Percentiles rank a stretch among this genome's conserved stretches.
phyloP scores from a whole-genome alignment of 768 basidiomycete genomes.

The Pilatotrama ljubarskyi region DNA sequence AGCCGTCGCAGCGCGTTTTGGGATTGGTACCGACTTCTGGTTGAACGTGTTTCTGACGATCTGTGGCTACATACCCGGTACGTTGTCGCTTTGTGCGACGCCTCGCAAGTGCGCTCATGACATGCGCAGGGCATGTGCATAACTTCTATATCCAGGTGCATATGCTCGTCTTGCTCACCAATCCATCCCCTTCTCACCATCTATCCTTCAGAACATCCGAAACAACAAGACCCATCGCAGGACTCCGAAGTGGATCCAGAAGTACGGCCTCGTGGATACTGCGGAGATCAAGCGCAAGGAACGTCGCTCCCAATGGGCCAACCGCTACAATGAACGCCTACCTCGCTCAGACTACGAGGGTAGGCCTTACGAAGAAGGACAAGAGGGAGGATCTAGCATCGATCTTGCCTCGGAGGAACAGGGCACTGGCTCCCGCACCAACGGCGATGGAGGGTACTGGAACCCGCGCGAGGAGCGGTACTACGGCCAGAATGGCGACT shows the following conservation, averaged over 20 bases:
- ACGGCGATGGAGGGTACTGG: slow-evolving; percentile 62
- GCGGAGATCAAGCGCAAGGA: slow-evolving; percentile 76
- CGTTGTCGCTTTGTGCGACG: slow-evolving; percentile 18
- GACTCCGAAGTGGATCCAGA: slow-evolving; percentile 94
- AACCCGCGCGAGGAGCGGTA: slow-evolving; percentile 72
- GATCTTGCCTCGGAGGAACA: slow-evolving; percentile 30
- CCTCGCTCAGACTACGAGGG: slow-evolving; percentile 68
- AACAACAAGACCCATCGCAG: slow-evolving; percentile 92
- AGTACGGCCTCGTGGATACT: slow-evolving; percentile 86
- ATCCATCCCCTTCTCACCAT: background rate
- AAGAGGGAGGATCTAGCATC: slow-evolving; percentile 44
- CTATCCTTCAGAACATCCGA: slow-evolving; percentile 69
- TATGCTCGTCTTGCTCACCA: background rate
- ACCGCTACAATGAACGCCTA: slow-evolving; percentile 81
- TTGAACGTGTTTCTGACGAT: slow-evolving; percentile 87
- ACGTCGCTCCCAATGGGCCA: slow-evolving; percentile 84
- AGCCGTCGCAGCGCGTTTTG: slow-evolving; percentile 95
- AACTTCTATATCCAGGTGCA: slow-evolving; percentile 86
- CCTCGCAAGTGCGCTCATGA: slow-evolving; percentile 1
- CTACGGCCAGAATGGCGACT: slow-evolving; percentile 52
- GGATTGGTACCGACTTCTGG: slow-evolving; percentile 89
- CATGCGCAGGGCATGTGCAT: slow-evolving; percentile 72
- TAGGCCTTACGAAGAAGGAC: slow-evolving; percentile 78
- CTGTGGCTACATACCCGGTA: slow-evolving; percentile 88
- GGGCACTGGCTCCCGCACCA: slow-evolving; percentile 26